These are phyloP conservation scores for Miscanthus lutarioriparius DNA, from an alignment of 176 grass and related monocot genomes.

Conservation along the genomic window DNA sequence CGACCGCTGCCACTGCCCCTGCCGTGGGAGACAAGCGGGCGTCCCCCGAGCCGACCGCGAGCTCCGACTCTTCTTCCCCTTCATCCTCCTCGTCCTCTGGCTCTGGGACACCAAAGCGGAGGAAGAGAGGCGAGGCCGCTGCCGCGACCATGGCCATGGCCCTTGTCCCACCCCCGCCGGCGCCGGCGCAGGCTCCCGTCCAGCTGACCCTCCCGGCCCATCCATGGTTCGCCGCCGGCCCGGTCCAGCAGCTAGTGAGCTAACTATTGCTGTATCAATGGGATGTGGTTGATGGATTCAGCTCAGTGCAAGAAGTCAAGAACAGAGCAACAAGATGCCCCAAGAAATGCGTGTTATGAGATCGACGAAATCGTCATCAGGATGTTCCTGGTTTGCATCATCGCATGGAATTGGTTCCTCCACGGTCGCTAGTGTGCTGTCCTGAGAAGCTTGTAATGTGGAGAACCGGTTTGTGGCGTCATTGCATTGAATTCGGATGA, in stretches of 20 bases:
- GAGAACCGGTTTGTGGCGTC: not conserved
- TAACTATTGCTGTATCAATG: not conserved
- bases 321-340: slow-evolving; percentile 25
- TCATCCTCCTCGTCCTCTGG: slow-evolving; percentile 20
- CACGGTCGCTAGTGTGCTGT: not conserved
- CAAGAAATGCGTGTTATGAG: not conserved
- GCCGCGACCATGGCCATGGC: slow-evolving; percentile 53
- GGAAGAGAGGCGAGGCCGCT: slow-evolving; percentile 56
- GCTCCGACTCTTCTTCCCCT: slow-evolving; percentile 40
- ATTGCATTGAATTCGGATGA: not conserved
- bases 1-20: not conserved
- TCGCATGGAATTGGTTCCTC: not conserved
- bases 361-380: not conserved
- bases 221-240: slow-evolving; percentile 43
- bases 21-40: slow-evolving; percentile 37
- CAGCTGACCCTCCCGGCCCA: slow-evolving; percentile 41
- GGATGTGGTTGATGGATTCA: not conserved
- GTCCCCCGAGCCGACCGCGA: slow-evolving; percentile 6
- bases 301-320: not conserved
- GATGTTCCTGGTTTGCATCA: not conserved
- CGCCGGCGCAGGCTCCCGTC: slow-evolving; percentile 12
- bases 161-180: slow-evolving; percentile 1
- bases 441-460: not conserved
- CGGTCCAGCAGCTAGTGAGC: slow-evolving; percentile 55
- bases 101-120: slow-evolving; percentile 60